Percentiles rank a stretch among this genome's conserved stretches.
phyloP scores from a whole-genome alignment of 2,329 filamentous ascomycete species.

The Fusarium coicis region DNA sequence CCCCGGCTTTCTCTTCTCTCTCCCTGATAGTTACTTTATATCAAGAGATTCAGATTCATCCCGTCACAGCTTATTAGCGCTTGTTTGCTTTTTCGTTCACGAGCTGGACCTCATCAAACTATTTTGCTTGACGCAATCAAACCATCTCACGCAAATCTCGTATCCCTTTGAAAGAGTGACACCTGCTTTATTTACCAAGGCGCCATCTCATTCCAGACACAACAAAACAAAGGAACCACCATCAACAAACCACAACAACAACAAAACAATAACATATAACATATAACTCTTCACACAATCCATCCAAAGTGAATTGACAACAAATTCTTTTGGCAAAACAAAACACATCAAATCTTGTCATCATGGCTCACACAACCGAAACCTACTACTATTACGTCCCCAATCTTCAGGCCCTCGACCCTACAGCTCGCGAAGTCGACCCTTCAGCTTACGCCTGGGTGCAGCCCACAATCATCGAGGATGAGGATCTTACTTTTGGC shows the following conservation, averaged over 20 bases:
- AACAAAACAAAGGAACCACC: slow-evolving; percentile 26
- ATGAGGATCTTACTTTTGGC: slow-evolving; percentile 70
- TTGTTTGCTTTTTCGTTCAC: slow-evolving; percentile 13
- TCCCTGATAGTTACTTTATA: not conserved
- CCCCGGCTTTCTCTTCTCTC: slow-evolving; percentile 9
- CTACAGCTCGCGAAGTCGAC: slow-evolving; percentile 50
- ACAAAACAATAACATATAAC: slow-evolving; percentile 5
- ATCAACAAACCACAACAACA: not conserved
- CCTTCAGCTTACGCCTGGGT: slow-evolving; percentile 57
- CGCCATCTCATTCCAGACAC: slow-evolving; percentile 26
- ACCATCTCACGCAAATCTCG: slow-evolving; percentile 5
- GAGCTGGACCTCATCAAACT: slow-evolving; percentile 35
- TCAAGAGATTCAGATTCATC: not conserved
- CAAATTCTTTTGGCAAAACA: not conserved
- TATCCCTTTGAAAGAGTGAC: slow-evolving; percentile 12
- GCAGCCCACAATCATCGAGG: slow-evolving; percentile 67
- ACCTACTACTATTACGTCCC: slow-evolving; percentile 50
- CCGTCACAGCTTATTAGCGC: not conserved
- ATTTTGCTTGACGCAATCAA: slow-evolving; percentile 37
- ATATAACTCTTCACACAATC: slow-evolving; percentile 7
- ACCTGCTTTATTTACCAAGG: slow-evolving; percentile 33
- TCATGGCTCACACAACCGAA: slow-evolving; percentile 41
- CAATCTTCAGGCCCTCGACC: slow-evolving; percentile 48
- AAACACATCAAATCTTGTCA: slow-evolving; percentile 7
- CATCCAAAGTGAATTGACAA: slow-evolving; percentile 5